Evolutionary conservation across 352 stramenopile species (phyloP).

Genomic region (Globisporangium okanoganense): DNA sequence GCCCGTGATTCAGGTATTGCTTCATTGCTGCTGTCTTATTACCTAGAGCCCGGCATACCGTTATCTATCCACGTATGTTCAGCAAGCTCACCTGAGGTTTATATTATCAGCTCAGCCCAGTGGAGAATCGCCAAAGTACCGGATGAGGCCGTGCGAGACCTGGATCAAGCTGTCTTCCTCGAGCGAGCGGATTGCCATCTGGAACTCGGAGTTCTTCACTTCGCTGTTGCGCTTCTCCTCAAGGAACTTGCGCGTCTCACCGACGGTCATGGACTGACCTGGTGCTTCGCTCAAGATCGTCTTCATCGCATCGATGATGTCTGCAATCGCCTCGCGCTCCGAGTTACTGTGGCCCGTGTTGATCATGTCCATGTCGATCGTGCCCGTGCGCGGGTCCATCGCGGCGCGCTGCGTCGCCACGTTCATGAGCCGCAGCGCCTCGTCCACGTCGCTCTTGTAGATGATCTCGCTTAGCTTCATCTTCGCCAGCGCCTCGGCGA

Average conservation of each 20-base stretch:
- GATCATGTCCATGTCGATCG: conserved; percentile 99
- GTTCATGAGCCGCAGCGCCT: conserved; percentile 97
- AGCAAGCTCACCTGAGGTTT: not conserved
- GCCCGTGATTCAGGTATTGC: too few relatives aligned
- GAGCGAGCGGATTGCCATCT: conserved; percentile 84
- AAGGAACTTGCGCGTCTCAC: conserved; percentile 84
- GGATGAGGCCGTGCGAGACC: conserved; percentile 87
- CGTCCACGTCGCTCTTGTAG: conserved; percentile 84
- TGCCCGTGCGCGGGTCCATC: conserved; percentile 96
- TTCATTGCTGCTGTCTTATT: too few relatives aligned
- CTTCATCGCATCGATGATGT: conserved; percentile 58
- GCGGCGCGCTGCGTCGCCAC: conserved; percentile 96
- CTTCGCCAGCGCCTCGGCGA: conserved; percentile 95
- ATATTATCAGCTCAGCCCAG: conserved; percentile 2
- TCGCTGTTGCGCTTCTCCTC: conserved; percentile 78
- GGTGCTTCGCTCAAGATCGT: conserved; percentile 46
- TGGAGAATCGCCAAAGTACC: conserved; percentile 56
- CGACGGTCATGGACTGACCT: conserved; percentile 74
- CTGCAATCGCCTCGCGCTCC: conserved; percentile 79
- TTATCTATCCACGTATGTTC: too few relatives aligned
- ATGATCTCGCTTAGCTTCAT: conserved; percentile 89
- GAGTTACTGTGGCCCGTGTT: conserved; percentile 91
- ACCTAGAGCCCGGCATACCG: too few relatives aligned
- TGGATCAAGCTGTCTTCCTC: conserved; percentile 92
- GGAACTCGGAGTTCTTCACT: conserved; percentile 84